Conservation (phyloP, 176 grass and related monocot genomes). For the Dactylis glomerata region DNA sequence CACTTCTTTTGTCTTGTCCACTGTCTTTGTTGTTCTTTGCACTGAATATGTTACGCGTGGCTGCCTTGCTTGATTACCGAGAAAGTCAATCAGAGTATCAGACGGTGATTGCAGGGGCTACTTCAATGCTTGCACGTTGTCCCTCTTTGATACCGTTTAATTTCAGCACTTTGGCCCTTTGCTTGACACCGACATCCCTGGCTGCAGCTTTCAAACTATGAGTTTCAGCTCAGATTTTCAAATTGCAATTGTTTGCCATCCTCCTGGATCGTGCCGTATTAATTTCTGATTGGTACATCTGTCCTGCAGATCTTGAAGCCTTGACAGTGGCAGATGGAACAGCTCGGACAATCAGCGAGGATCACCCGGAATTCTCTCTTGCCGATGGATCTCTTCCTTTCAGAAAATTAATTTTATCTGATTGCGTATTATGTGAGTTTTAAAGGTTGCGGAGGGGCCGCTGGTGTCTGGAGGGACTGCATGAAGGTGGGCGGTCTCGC, state of each 20-base stretch:
- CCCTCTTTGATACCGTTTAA: neutral
- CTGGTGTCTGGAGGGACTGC: constrained; percentile 1
- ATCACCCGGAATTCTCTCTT: neutral
- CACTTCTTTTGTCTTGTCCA: neutral
- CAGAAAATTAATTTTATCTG: neutral
- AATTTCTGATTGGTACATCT: constrained; percentile 8
- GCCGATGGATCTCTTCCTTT: constrained; percentile 2
- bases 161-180: constrained; percentile 22
- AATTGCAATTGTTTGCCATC: neutral
- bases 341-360: neutral
- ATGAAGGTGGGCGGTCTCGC: constrained; percentile 19
- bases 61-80: constrained; percentile 23
- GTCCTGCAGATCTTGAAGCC: constrained; percentile 1
- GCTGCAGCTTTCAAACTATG: neutral
- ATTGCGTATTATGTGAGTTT: neutral
- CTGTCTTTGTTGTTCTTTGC: neutral
- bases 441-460: neutral
- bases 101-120: neutral
- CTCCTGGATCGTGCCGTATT: neutral
- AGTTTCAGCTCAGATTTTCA: neutral
- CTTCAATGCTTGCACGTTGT: constrained; percentile 34
- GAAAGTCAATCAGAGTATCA: neutral
- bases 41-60: neutral
- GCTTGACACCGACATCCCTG: neutral
- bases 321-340: neutral